These are phyloP conservation scores for Paraconiothyrium sp. DNA, from an alignment of 2,329 filamentous ascomycete species.

Conservation along the genomic window DNA sequence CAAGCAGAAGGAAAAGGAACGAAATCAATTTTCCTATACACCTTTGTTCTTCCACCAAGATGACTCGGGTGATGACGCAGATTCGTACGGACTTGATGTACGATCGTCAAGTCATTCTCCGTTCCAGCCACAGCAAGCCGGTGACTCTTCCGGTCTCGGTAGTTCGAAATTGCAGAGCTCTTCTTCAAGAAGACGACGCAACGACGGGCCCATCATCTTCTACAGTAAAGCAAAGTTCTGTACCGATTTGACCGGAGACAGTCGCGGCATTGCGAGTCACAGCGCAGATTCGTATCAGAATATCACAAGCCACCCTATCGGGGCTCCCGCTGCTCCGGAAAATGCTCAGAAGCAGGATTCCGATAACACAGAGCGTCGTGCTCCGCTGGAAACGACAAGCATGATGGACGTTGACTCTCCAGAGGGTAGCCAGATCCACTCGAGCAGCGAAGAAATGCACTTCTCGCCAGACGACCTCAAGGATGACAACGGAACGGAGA, in stretches of 20 bases:
- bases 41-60: constrained; percentile 60
- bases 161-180: constrained; percentile 59
- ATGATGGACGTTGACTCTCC: constrained; percentile 33
- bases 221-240: constrained; percentile 83
- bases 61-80: constrained; percentile 51
- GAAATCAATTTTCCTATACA: constrained; percentile 55
- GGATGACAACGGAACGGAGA: constrained; percentile 34
- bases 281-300: constrained; percentile 40
- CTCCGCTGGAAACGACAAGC: constrained; percentile 31
- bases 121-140: constrained; percentile 35
- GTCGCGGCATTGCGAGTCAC: constrained; percentile 28
- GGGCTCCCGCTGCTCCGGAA: constrained; percentile 18
- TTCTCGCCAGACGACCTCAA: constrained; percentile 49
- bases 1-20: constrained; percentile 33
- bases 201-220: constrained; percentile 82
- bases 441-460: constrained; percentile 42
- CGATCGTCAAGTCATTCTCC: constrained; percentile 42
- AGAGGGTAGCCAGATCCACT: constrained; percentile 43
- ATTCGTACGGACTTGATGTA: constrained; percentile 45
- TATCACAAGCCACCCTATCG: constrained; percentile 46
- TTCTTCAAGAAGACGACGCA: constrained; percentile 61
- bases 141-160: constrained; percentile 54
- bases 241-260: constrained; percentile 79
- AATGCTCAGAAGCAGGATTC: constrained; percentile 9
- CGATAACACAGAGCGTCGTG: constrained; percentile 42